Conservation (phyloP, 441 rosid genomes). For the Populus hybrid region DNA sequence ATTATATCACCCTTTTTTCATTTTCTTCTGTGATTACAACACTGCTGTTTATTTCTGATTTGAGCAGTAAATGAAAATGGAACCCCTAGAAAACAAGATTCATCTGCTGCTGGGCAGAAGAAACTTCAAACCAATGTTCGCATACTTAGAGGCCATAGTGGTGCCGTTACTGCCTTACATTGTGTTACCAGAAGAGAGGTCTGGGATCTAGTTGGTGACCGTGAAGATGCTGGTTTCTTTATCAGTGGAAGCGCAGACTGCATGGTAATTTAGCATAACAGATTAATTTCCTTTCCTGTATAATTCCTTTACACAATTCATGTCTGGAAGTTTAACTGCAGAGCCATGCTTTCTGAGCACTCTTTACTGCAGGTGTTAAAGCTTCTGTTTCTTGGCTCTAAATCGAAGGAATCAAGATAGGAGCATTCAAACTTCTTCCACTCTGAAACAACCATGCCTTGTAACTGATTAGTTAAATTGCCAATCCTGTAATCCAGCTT, state of each 20-base stretch:
- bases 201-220: conserved; percentile 97
- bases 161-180: conserved; percentile 95
- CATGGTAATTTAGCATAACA: conserved; percentile 46
- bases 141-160: conserved; percentile 81
- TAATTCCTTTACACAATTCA: conserved; percentile 8
- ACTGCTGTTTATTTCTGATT: background rate
- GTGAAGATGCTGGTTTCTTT: conserved; percentile 99
- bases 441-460: background rate
- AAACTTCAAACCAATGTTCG: conserved; percentile 93
- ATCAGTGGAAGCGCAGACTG: conserved; percentile 99
- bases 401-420: background rate
- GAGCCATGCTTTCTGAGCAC: background rate
- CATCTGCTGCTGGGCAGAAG: conserved; percentile 75
- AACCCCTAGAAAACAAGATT: conserved; percentile 56
- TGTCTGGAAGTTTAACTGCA: conserved; percentile 6
- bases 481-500: background rate
- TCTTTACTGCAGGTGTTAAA: background rate
- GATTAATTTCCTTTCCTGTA: conserved; percentile 13
- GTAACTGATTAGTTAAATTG: background rate
- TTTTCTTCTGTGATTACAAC: conserved; percentile 2
- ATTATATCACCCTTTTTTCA: conserved; percentile 3
- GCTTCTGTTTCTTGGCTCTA: background rate
- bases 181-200: conserved; percentile 98
- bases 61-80: conserved; percentile 23
- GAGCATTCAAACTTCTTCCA: background rate